Base-by-base conservation (phyloP, 345 rosid species). In the Noccaea bulbosa region DNA sequence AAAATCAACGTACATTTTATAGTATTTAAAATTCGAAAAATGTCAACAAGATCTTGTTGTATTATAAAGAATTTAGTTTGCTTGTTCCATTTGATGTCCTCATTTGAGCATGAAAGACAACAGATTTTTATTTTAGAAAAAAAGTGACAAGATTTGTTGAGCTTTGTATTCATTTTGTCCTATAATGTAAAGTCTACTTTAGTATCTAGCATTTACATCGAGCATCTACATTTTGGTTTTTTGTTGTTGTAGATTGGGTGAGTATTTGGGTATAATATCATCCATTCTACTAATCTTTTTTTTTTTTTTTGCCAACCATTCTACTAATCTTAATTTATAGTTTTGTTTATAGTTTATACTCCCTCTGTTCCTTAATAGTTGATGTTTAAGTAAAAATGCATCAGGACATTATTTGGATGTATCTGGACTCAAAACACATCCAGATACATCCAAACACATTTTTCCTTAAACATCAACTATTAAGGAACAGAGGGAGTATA, bases 51-150 rank as follows among this genome's bases (percentile, higher is more conserved):
- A 51, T 67, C 56, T 60, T 67, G 14, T 8, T 33, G 39, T 27
- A 16, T 14, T 47, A 9, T n/a, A 32, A 11, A 0, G 7, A 24
- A 2, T 4, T 24, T 5, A 5, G 47, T 58, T 73, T 58, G 77
- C 77, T 65, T 73, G 77, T 49, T 57, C 30, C 53, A 65, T 57
- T 65, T 65, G 59, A 20, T 57, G 30, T 73, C 61, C 43, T 57
- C 37, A 12, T 20, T 62, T 57, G 52, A 65, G 60, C 77, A 56
- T 56, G 58, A 27, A 57, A 40, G 60, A 49, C 48, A 38, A 7
- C 55, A 22, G 3, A 20, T 8, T 43, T 62, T 52, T 32, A 11
- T 49, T 15, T 15, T 7, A 7, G 6, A 1, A 5, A 39, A 22
- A 38, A 45, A 20, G n/a, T 2, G 1, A 40, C 17, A n/a, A 35